Conservation (phyloP, 768 basidiomycete species). For the Fomitopsis serialis region DNA sequence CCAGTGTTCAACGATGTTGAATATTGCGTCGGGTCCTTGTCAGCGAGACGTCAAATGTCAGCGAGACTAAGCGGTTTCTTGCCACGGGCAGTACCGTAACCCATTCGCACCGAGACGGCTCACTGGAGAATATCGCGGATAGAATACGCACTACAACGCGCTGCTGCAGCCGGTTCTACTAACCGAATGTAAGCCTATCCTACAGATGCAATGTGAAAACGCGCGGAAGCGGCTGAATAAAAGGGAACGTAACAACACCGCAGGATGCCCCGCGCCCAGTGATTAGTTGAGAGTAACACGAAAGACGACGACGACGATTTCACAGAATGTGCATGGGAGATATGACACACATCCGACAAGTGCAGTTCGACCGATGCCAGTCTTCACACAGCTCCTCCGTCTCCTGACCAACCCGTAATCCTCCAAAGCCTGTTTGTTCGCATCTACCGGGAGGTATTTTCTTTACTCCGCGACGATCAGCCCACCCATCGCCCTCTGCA, state of each 20-base stretch:
- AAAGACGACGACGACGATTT: not conserved
- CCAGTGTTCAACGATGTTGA: no score
- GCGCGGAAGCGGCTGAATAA: not conserved
- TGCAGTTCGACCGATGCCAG: not conserved
- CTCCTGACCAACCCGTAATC: not conserved
- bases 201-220: not conserved
- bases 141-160: no score
- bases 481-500: constrained; percentile 73
- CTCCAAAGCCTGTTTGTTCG: no score
- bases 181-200: not conserved
- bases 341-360: not conserved
- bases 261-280: constrained; percentile 7
- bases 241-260: constrained; percentile 15
- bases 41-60: no score
- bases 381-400: not conserved
- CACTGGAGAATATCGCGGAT: no score
- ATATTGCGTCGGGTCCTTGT: no score
- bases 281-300: not conserved
- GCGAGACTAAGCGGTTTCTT: no score
- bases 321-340: not conserved
- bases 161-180: no score
- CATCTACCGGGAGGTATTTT: not conserved
- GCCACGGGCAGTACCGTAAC: no score
- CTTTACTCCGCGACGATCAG: constrained; percentile 68
- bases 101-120: no score